These are phyloP conservation scores for Boechera divaricarpa DNA, from an alignment of 345 rosid genomes.

Conservation along the genomic window DNA sequence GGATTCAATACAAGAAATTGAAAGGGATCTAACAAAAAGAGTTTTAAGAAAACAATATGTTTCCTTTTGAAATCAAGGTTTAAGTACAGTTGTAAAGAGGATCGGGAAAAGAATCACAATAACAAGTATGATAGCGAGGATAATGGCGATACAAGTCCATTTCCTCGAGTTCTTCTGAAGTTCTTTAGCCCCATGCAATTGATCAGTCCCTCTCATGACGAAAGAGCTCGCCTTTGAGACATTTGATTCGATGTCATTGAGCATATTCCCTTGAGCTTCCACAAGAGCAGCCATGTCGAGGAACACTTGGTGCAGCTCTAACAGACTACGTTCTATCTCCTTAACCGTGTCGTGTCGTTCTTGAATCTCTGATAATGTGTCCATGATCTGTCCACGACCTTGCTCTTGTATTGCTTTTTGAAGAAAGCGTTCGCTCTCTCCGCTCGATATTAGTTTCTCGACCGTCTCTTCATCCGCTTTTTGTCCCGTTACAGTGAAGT, in stretches of 20 bases:
- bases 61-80: conserved; percentile 30
- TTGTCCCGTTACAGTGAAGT: conserved; percentile 80
- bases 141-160: conserved; percentile 65
- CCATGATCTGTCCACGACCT: conserved; percentile 78
- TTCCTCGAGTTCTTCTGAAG: conserved; percentile 67
- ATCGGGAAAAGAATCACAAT: conserved; percentile 47
- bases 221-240: conserved; percentile 74
- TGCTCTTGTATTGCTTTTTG: conserved; percentile 88
- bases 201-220: conserved; percentile 61
- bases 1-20: conserved; percentile 23
- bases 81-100: conserved; percentile 27
- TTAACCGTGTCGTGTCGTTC: conserved; percentile 81
- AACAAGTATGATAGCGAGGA: conserved; percentile 46
- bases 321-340: conserved; percentile 73
- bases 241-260: conserved; percentile 80
- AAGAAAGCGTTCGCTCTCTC: conserved; percentile 79
- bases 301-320: conserved; percentile 84
- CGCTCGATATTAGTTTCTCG: conserved; percentile 77
- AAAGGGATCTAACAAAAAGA: conserved; percentile 30
- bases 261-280: conserved; percentile 79
- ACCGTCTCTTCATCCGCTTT: conserved; percentile 69
- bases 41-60: not conserved
- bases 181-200: conserved; percentile 58
- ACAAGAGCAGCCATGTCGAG: conserved; percentile 88
- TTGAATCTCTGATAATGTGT: conserved; percentile 80